Percentiles rank a stretch among this genome's conserved stretches.
phyloP scores from a whole-genome alignment of 2,329 filamentous ascomycete species.

The Cladophialophora carrionii region DNA sequence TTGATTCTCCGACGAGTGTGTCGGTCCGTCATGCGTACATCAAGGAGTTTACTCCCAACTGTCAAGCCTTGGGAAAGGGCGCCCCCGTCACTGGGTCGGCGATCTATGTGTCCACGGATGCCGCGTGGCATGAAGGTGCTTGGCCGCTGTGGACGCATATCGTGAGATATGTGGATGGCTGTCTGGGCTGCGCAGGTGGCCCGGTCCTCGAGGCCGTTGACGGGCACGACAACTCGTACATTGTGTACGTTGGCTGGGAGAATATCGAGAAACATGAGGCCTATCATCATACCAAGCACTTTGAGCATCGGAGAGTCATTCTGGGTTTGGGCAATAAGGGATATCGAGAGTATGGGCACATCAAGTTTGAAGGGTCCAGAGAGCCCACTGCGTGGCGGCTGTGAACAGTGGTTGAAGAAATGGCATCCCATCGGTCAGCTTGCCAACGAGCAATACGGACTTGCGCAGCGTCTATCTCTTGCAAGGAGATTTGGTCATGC shows the following conservation, averaged over 20 bases:
- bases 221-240: slow-evolving; percentile 39
- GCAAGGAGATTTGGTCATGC: background rate
- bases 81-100: slow-evolving; percentile 43
- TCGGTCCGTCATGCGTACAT: slow-evolving; percentile 38
- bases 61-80: slow-evolving; percentile 27
- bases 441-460: background rate
- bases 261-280: slow-evolving; percentile 43
- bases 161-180: slow-evolving; percentile 41
- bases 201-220: slow-evolving; percentile 43
- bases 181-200: slow-evolving; percentile 44
- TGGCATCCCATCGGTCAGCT: background rate
- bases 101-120: slow-evolving; percentile 40
- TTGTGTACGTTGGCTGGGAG: slow-evolving; percentile 46
- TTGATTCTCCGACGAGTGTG: background rate
- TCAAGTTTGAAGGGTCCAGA: slow-evolving; percentile 38
- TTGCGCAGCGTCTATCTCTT: background rate
- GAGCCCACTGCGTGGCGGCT: slow-evolving; percentile 3
- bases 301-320: slow-evolving; percentile 40
- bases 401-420: background rate
- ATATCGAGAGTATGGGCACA: slow-evolving; percentile 44
- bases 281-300: slow-evolving; percentile 45
- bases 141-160: slow-evolving; percentile 41
- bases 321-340: slow-evolving; percentile 41
- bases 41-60: slow-evolving; percentile 38
- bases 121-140: slow-evolving; percentile 33